Evolutionary conservation across 352 stramenopile species (phyloP), one percentile per base, ranked within the genome.

Genomic region (Globisporangium iwayamae): DNA sequence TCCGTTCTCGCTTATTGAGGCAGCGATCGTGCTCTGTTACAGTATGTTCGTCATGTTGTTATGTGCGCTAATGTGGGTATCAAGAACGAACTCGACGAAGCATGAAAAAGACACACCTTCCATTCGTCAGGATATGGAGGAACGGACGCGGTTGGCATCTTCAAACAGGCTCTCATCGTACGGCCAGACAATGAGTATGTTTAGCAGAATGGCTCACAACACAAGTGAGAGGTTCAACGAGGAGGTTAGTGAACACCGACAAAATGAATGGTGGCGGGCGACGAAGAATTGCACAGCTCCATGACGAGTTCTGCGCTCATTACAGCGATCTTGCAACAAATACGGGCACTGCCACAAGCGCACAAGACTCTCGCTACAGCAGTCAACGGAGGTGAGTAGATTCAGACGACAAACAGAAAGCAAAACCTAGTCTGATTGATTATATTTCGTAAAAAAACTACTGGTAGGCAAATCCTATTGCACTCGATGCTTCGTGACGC

Each of bases 391-490:
- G 25, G 25, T 28, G 39, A 1, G 48, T 38, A 11, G 20, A 54
- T 34, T 6, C 20, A 54, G 22, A 34, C 28, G 50, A 20, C 28
- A 28, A 38, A 32, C 20, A 38, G 20, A 16, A 50, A 47, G 54
- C 36, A 25, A 36, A 8, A 22, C 34, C 10, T 13, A 22, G 20
- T 20, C 8, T 41, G 25, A 56, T n/a, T 47, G 41, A 25, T 39
- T 32, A 43, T 56, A 45, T 57, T 57, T 39, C 25, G 16, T 56
- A 16, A 41, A 55, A 55, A 28, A 56, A 25, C 51, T 45, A 28
- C 25, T 28, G 25, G 25, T 28, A n/a, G 32, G 51, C 51, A 56
- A 56, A 45, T 45, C 41, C 30, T 57, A 45, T 43, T 43, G 51
- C 2, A 57, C 5, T 34, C 22, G 54, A 60, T 36, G 54, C 20